These are phyloP conservation scores for Xylaria acuta DNA, from an alignment of 495 filamentous ascomycete species.

Conservation along the genomic window DNA sequence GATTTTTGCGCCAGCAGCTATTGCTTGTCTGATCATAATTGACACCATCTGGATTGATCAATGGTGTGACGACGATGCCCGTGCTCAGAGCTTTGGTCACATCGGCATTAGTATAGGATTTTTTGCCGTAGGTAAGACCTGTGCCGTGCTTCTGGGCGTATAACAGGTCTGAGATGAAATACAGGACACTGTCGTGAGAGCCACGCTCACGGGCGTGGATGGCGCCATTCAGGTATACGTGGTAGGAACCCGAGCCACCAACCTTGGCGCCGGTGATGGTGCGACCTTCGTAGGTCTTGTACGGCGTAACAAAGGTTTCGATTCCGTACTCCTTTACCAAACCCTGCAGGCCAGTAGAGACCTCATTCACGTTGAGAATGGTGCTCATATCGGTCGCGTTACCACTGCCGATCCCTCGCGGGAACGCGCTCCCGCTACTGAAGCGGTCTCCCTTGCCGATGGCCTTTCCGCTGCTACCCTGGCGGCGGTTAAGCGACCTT, in stretches of 20 bases:
- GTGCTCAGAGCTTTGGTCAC: slow-evolving; percentile 44
- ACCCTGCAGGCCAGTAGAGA: slow-evolving; percentile 40
- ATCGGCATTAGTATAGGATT: slow-evolving; percentile 46
- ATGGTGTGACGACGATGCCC: slow-evolving; percentile 48
- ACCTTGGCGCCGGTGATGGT: slow-evolving; percentile 34
- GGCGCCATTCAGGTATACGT: slow-evolving; percentile 42
- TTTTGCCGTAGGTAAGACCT: slow-evolving; percentile 48
- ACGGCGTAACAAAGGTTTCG: slow-evolving; percentile 38
- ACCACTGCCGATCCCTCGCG: slow-evolving; percentile 39
- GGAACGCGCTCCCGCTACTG: slow-evolving; percentile 34
- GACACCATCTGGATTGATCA: slow-evolving; percentile 51
- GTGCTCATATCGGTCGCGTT: slow-evolving; percentile 31
- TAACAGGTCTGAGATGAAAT: slow-evolving; percentile 47
- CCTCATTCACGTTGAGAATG: slow-evolving; percentile 44
- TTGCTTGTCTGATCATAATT: slow-evolving; percentile 44
- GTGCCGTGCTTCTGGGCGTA: slow-evolving; percentile 42
- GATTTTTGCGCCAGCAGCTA: slow-evolving; percentile 52
- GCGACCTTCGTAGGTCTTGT: slow-evolving; percentile 43
- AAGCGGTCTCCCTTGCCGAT: slow-evolving; percentile 44
- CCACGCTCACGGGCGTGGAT: slow-evolving; percentile 50
- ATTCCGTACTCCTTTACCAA: slow-evolving; percentile 41
- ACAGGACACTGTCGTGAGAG: slow-evolving; percentile 43
- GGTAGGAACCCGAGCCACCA: slow-evolving; percentile 35
- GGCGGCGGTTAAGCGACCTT: slow-evolving; percentile 23
- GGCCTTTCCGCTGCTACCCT: slow-evolving; percentile 31